phyloP scores from a whole-genome alignment of 805 yeast genomes.

The Kodamaea kaohsiungensis region DNA sequence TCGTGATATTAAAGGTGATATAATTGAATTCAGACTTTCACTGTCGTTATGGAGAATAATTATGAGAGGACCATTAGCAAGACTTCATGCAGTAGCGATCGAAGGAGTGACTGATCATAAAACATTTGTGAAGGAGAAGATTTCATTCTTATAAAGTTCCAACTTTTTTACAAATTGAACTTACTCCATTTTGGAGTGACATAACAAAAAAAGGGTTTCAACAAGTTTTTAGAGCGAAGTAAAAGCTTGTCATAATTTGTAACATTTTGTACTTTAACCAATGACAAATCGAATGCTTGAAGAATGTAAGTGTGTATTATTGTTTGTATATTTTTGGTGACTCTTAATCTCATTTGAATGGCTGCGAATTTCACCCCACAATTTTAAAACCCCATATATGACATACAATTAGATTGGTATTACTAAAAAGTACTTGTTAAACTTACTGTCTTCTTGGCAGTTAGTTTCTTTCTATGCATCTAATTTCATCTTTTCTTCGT shows the following conservation, averaged over 20 bases:
- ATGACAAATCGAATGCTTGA: too few relatives aligned
- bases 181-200: not conserved
- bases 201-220: too few relatives aligned
- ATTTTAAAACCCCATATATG: not conserved
- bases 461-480: not conserved
- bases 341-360: not conserved
- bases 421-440: not conserved
- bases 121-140: slow-evolving; percentile 15
- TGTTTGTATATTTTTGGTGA: too few relatives aligned
- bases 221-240: too few relatives aligned
- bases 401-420: not conserved
- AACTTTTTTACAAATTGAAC: too few relatives aligned
- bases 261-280: too few relatives aligned
- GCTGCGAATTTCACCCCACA: not conserved
- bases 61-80: slow-evolving; percentile 21
- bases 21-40: slow-evolving; percentile 43
- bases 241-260: not conserved
- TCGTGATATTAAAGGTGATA: slow-evolving; percentile 28
- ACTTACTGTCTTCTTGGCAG: not conserved
- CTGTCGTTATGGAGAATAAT: slow-evolving; percentile 46
- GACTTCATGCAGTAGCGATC: slow-evolving; percentile 31
- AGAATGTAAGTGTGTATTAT: too few relatives aligned
- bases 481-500: not conserved
- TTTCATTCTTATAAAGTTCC: slow-evolving; percentile 21
- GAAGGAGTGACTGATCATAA: slow-evolving; percentile 31